These are phyloP conservation scores for Mayamaea pseudoterrestris DNA, from an alignment of 108 stramenopile species.

Conservation along the genomic window DNA sequence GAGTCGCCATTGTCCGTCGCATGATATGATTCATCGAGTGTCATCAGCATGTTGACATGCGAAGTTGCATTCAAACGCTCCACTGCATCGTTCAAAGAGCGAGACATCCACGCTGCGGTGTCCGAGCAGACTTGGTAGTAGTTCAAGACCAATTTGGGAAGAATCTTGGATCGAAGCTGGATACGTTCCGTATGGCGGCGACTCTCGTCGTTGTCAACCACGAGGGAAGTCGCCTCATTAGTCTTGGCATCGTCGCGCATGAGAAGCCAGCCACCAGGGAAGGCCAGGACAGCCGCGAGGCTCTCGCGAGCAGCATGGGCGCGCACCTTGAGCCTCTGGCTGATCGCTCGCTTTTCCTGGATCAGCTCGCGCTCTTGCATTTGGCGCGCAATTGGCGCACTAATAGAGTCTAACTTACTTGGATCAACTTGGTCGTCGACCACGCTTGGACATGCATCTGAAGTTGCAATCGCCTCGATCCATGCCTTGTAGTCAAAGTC, in stretches of 20 bases:
- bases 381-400: constrained; percentile 31
- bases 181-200: constrained; percentile 26
- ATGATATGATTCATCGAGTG: constrained; percentile 20
- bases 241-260: constrained; percentile 26
- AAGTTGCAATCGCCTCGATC: constrained; percentile 15
- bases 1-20: constrained; percentile 8
- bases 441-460: constrained; percentile 2
- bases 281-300: constrained; percentile 37
- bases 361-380: constrained; percentile 31
- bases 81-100: constrained; percentile 32
- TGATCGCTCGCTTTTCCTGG: constrained; percentile 9
- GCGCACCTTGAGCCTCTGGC: neutral
- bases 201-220: constrained; percentile 8
- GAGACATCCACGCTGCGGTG: constrained; percentile 58
- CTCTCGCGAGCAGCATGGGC: constrained; percentile 29
- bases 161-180: constrained; percentile 24
- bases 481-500: constrained; percentile 18
- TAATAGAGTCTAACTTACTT: constrained; percentile 14
- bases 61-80: neutral
- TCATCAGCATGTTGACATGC: constrained; percentile 15
- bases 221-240: too few species aligned
- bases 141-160: constrained; percentile 41
- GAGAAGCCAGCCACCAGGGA: constrained; percentile 60
- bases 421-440: constrained; percentile 5
- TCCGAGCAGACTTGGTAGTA: constrained; percentile 52